Conservation (phyloP, 352 stramenopile species). For the Globisporangium viniferum region DNA sequence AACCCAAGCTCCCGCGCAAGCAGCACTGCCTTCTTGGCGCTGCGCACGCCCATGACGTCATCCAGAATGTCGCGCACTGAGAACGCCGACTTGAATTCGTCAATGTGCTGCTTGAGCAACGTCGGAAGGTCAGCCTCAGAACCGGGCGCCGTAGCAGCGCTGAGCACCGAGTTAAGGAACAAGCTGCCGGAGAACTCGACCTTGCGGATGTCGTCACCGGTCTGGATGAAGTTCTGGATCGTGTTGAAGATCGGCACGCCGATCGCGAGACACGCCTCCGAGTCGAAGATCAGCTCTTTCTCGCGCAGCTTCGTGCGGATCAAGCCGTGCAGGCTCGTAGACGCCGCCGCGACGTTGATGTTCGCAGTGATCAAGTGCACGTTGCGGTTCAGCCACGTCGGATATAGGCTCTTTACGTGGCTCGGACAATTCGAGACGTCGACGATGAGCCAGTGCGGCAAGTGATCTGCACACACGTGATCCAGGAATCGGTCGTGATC, state of each 20-base stretch:
- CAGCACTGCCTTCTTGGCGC: slow-evolving; percentile 89
- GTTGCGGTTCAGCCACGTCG: slow-evolving; percentile 85
- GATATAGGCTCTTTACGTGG: slow-evolving; percentile 85
- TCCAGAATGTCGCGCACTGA: slow-evolving; percentile 85
- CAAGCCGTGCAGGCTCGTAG: slow-evolving; percentile 64
- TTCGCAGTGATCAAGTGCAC: slow-evolving; percentile 94
- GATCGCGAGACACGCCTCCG: slow-evolving; percentile 74
- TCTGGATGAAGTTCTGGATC: slow-evolving; percentile 91
- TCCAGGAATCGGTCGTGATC: slow-evolving; percentile 67
- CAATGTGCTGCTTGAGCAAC: slow-evolving; percentile 75
- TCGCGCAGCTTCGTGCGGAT: slow-evolving; percentile 72
- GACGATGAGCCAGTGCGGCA: slow-evolving; percentile 92
- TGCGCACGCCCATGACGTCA: slow-evolving; percentile 89
- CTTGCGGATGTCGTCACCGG: slow-evolving; percentile 87
- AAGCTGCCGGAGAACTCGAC: slow-evolving; percentile 91
- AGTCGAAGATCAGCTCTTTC: slow-evolving; percentile 88
- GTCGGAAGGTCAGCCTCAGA: slow-evolving; percentile 43
- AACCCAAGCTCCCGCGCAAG: slow-evolving; percentile 93
- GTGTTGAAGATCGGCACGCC: slow-evolving; percentile 92
- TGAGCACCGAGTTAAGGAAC: slow-evolving; percentile 84
- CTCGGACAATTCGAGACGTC: slow-evolving; percentile 90
- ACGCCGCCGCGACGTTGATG: slow-evolving; percentile 81
- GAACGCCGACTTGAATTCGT: slow-evolving; percentile 40
- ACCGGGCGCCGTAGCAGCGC: slow-evolving; percentile 23
- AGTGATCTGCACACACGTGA: slow-evolving; percentile 84